Conservation (phyloP, 2,329 filamentous ascomycete species). For the Rhynchosporium secalis region DNA sequence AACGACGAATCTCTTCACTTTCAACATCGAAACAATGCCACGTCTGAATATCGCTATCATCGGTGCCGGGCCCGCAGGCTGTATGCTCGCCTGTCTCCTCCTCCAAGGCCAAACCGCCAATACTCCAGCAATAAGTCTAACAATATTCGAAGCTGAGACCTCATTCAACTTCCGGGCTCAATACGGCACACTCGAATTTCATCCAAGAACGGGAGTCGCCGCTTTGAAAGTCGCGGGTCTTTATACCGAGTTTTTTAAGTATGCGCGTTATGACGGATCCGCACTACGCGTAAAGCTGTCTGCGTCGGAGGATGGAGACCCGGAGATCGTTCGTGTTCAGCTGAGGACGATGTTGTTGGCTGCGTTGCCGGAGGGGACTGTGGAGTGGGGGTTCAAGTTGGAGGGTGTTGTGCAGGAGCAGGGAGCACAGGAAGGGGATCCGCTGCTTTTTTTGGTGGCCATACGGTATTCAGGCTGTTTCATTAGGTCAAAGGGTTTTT, state of each 20-base stretch:
- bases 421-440: conserved; percentile 40
- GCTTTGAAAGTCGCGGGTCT: conserved; percentile 49
- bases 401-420: conserved; percentile 15
- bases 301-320: conserved; percentile 26
- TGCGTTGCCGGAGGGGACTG: conserved; percentile 10
- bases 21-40: conserved; percentile 2
- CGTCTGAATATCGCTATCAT: conserved; percentile 27
- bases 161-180: conserved; percentile 20
- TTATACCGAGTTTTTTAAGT: conserved; percentile 45
- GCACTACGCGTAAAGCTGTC: conserved; percentile 37
- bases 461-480: conserved; percentile 4
- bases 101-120: not conserved
- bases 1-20: no score
- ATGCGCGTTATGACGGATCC: conserved; percentile 35
- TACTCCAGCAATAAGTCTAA: conserved; percentile 13
- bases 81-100: conserved; percentile 26
- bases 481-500: not conserved
- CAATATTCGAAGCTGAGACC: conserved; percentile 26
- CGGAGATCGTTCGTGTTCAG: conserved; percentile 26
- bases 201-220: conserved; percentile 46
- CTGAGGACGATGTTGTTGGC: conserved; percentile 23
- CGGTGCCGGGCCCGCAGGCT: conserved; percentile 29
- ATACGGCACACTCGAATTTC: conserved; percentile 52
- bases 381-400: conserved; percentile 22
- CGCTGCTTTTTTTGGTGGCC: conserved; percentile 41